These are phyloP conservation scores for Parathielavia hyrcaniae DNA, from an alignment of 495 filamentous ascomycete genomes.

Conservation along the genomic window DNA sequence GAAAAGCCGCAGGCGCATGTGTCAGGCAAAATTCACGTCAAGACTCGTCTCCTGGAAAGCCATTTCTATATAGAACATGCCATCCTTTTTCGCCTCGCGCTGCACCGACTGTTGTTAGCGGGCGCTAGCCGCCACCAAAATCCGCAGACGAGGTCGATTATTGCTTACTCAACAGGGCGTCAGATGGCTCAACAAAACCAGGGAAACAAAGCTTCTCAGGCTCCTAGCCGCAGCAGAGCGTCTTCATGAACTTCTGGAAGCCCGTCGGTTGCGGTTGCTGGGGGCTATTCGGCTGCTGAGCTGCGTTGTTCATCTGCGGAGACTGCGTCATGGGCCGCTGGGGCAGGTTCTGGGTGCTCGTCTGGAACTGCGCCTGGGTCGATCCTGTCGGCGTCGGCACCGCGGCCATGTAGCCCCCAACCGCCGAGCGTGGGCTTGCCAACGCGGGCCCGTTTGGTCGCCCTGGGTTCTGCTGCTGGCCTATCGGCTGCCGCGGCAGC, in stretches of 20 bases:
- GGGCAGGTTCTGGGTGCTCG: conserved; percentile 77
- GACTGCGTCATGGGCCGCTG: conserved; percentile 57
- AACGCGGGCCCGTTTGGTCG: conserved; percentile 71
- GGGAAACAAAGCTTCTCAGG: conserved; percentile 34
- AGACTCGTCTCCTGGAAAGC: conserved; percentile 22
- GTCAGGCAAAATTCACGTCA: conserved; percentile 30
- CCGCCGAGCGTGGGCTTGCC: conserved; percentile 66
- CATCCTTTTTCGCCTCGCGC: conserved; percentile 11
- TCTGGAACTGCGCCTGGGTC: conserved; percentile 85
- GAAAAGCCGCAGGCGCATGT: conserved; percentile 21
- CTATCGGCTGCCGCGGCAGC: conserved; percentile 66
- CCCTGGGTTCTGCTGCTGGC: conserved; percentile 75
- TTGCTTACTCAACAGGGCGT: conserved; percentile 19
- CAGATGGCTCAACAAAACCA: conserved; percentile 16
- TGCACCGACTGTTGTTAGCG: conserved; percentile 6
- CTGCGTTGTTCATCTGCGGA: conserved; percentile 45
- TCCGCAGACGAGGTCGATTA: background rate
- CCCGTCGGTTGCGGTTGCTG: conserved; percentile 46
- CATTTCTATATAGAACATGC: conserved; percentile 25
- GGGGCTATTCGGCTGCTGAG: conserved; percentile 36
- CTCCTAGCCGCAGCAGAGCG: conserved; percentile 69
- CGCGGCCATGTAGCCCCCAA: conserved; percentile 57
- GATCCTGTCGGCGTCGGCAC: conserved; percentile 67
- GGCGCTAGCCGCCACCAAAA: background rate
- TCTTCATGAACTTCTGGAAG: conserved; percentile 74